Evolutionary conservation across 495 filamentous ascomycete genomes (phyloP).

Genomic region (Chaetomium cochliodes): DNA sequence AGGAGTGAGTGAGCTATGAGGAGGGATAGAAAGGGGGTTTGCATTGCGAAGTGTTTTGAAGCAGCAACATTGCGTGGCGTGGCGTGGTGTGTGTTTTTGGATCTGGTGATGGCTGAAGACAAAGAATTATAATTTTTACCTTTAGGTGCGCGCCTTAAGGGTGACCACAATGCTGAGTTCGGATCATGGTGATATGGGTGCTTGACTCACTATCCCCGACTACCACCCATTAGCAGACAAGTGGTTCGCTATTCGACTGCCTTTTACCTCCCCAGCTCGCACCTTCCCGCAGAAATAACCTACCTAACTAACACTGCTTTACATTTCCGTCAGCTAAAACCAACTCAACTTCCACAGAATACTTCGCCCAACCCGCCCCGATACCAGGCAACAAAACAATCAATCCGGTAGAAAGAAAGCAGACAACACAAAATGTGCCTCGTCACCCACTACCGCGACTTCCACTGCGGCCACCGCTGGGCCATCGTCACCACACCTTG

Average conservation of each 20-base stretch:
- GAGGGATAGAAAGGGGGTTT: not conserved
- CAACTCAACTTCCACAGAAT: not conserved
- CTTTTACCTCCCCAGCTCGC: not conserved
- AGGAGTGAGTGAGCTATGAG: slow-evolving; percentile 12
- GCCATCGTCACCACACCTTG: slow-evolving; percentile 38
- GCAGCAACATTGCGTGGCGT: too few relatives aligned
- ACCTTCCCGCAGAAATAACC: not conserved
- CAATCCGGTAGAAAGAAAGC: not conserved
- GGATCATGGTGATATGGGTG: not conserved
- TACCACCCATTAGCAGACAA: not conserved
- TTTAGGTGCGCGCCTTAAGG: not conserved
- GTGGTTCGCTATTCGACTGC: too few relatives aligned
- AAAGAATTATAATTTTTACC: not conserved
- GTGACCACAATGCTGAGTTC: not conserved
- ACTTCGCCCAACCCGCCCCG: not conserved
- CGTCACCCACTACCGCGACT: slow-evolving; percentile 37
- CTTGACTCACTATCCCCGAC: not conserved
- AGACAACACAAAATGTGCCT: slow-evolving; percentile 29
- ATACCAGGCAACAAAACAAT: not conserved
- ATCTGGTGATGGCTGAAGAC: not conserved
- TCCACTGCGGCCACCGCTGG: slow-evolving; percentile 44
- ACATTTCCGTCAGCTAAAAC: not conserved
- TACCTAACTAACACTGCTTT: not conserved
- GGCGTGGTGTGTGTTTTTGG: not conserved
- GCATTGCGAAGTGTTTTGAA: slow-evolving; percentile 9